Conservation (phyloP, 1,139 yeast genomes). For the Blastobotrys malaysiensis region DNA sequence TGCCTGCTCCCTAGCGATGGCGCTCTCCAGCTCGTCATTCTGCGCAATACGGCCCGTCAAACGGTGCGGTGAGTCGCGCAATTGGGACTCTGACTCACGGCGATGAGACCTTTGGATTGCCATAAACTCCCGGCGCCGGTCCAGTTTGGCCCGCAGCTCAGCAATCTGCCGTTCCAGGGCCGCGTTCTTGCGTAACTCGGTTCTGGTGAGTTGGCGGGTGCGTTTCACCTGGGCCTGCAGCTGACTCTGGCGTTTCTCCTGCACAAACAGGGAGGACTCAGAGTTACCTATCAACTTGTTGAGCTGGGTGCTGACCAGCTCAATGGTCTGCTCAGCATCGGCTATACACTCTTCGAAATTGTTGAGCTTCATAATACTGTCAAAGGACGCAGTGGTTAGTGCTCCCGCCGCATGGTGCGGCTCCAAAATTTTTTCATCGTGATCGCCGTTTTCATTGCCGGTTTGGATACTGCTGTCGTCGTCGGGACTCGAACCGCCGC, state of each 20-base stretch:
- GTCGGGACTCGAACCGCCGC: neutral
- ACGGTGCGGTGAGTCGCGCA: neutral
- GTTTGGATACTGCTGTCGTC: neutral
- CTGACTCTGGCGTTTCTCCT: conserved; percentile 7
- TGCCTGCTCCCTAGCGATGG: conserved; percentile 19
- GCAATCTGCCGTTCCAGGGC: conserved; percentile 10
- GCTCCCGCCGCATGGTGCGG: neutral
- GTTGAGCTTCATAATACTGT: conserved; percentile 43
- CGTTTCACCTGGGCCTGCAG: conserved; percentile 12
- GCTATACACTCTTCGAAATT: conserved; percentile 40
- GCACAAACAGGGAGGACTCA: conserved; percentile 9
- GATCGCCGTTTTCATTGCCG: conserved; percentile 1
- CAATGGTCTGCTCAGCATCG: conserved; percentile 34
- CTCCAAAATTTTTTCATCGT: neutral
- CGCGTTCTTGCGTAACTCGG: conserved; percentile 10
- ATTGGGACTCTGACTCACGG: neutral
- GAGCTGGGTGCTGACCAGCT: conserved; percentile 12
- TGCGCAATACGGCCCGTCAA: neutral
- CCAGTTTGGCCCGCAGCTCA: conserved; percentile 7
- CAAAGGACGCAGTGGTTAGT: conserved; percentile 32
- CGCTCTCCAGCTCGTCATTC: neutral
- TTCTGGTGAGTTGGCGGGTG: conserved; percentile 9
- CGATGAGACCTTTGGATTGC: neutral
- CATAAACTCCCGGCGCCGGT: conserved; percentile 6
- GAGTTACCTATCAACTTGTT: neutral